Evolutionary conservation across 2,329 filamentous ascomycete genomes (phyloP), one percentile per base, ranked within the genome.

Genomic region (Ophiostoma perfectum): DNA sequence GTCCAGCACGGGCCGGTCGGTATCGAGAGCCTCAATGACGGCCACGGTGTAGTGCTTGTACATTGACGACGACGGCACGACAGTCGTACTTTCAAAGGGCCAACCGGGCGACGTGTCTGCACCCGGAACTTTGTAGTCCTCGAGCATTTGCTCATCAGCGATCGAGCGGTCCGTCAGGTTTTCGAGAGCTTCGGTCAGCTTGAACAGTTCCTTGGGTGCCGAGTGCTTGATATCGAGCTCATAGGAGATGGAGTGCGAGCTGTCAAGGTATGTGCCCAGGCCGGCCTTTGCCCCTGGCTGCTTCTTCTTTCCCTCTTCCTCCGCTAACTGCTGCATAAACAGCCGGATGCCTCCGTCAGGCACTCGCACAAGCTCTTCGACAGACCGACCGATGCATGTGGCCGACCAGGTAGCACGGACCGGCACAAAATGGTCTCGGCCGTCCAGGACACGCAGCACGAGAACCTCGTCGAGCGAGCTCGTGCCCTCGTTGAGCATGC

Each of bases 381-480:
- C 84, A 0, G 91, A 93, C 49, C 92, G 88, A 0, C 91, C 92
- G 65, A 98, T 91, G 73, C 88, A 91, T 0, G 92, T 92, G 8
- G 90, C 90, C 3, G 89, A 80, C 94, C 95, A 99, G 1, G 79
- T 81, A 0, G 86, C 95, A 38, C 86, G 88, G 0, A 97, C 82
- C 0, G 93, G 90, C 52, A 99, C 86, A 75, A 99, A 99, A 75
- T 98, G 91, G 74, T 99, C 95, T 64, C 93, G 86, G 0, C 96
- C 96, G 66, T 90, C 86, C 11, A 87, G 84, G 5, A 99, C 91
- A 0, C 93, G 88, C 8, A 99, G 82, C 1, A 99, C 89, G 7
- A 99, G 81, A 3, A 99, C 88, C 72, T 98, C 93, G 71, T 98
- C 94, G 0, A 99, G 80, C 7, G 80, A 81, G 4, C 81, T 76